These are phyloP conservation scores for Agarophyton chilense DNA, from an alignment of 23 red algal species.

Conservation along the genomic window DNA sequence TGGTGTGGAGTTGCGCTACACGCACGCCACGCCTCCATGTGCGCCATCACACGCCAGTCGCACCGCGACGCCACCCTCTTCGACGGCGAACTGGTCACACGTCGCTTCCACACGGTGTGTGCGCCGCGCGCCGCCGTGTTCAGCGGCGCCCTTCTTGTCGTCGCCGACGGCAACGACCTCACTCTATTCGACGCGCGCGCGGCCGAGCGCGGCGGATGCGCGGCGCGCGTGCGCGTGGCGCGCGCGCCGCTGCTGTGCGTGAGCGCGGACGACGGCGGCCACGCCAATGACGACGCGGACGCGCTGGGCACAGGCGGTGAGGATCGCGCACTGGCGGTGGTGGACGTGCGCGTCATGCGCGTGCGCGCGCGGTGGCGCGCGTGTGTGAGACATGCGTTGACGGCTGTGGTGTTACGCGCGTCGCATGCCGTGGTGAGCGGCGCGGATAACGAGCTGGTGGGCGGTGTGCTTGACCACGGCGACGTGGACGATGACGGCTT, in stretches of 20 bases:
- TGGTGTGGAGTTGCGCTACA: constrained; percentile 70
- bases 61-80: constrained; percentile 55
- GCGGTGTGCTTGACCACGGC: too few relatives aligned
- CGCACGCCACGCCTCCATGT: neutral
- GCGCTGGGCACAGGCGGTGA: constrained; percentile 48
- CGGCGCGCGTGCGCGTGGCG: neutral
- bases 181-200: constrained; percentile 65
- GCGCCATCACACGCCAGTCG: constrained; percentile 22
- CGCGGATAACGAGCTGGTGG: constrained; percentile 84
- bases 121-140: constrained; percentile 20
- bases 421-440: constrained; percentile 52
- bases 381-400: constrained; percentile 71
- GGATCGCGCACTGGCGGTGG: constrained; percentile 65
- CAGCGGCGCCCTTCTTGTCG: constrained; percentile 24
- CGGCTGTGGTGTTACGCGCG: constrained; percentile 28
- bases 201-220: constrained; percentile 17
- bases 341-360: constrained; percentile 54
- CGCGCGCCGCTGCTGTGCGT: constrained; percentile 29
- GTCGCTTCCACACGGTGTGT: constrained; percentile 1
- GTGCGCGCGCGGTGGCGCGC: constrained; percentile 57
- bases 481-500: too few relatives aligned
- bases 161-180: constrained; percentile 41
- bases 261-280: neutral
- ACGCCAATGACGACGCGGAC: too few relatives aligned
- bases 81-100: constrained; percentile 38